phyloP scores from a whole-genome alignment of 805 yeast genomes.

The Teunomyces aglyptinius region DNA sequence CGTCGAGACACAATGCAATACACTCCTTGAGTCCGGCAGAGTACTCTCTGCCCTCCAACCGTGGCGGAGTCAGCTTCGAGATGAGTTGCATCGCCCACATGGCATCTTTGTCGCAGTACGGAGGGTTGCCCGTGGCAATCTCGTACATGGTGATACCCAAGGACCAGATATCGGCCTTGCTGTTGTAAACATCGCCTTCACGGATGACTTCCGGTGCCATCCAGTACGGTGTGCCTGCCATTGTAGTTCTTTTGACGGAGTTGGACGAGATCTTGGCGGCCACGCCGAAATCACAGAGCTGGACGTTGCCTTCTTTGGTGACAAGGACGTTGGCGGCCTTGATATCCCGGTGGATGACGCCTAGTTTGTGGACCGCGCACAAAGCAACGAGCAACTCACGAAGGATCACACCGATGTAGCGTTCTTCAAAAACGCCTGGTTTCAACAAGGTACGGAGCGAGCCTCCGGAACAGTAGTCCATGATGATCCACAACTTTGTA shows the following conservation, averaged over 20 bases:
- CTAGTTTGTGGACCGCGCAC: slow-evolving; percentile 77
- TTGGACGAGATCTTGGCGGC: slow-evolving; percentile 87
- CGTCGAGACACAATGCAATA: slow-evolving; percentile 89
- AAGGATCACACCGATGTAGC: slow-evolving; percentile 75
- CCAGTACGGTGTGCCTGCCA: slow-evolving; percentile 97
- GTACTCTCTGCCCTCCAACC: slow-evolving; percentile 87
- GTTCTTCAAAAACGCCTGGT: slow-evolving; percentile 87
- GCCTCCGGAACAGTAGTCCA: slow-evolving; percentile 98
- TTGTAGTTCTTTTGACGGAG: slow-evolving; percentile 79
- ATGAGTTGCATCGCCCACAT: slow-evolving; percentile 92
- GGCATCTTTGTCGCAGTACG: slow-evolving; percentile 93
- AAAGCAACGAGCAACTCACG: slow-evolving; percentile 80
- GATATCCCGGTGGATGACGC: slow-evolving; percentile 93
- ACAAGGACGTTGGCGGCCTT: slow-evolving; percentile 95
- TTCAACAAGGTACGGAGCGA: slow-evolving; percentile 79
- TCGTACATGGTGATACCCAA: slow-evolving; percentile 92
- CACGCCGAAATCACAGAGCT: slow-evolving; percentile 96
- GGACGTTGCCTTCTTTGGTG: slow-evolving; percentile 84
- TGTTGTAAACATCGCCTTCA: slow-evolving; percentile 85
- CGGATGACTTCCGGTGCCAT: slow-evolving; percentile 99
- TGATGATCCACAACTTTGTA: slow-evolving; percentile 92
- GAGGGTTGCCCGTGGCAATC: slow-evolving; percentile 96
- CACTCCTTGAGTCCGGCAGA: slow-evolving; percentile 77
- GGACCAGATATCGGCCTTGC: slow-evolving; percentile 97
- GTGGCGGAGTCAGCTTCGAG: slow-evolving; percentile 89